These are phyloP conservation scores for Malassezia yamatoensis DNA, from an alignment of 1,284 basidiomycete genomes.

Conservation along the genomic window DNA sequence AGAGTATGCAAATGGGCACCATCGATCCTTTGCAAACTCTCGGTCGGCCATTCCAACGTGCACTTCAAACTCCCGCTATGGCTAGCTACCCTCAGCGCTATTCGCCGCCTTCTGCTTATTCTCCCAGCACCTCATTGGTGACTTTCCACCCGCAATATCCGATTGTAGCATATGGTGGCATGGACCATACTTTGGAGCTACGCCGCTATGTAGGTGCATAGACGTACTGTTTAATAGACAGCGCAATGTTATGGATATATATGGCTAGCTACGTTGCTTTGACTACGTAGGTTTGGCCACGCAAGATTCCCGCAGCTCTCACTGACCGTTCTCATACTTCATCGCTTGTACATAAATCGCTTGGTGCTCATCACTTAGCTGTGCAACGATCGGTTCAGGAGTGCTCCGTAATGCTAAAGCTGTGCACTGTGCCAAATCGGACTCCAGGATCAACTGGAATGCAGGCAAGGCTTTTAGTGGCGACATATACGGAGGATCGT, in stretches of 20 bases:
- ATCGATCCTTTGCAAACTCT: constrained; percentile 11
- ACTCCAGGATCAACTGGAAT: not conserved
- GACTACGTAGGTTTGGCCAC: too few species aligned
- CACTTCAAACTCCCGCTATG: constrained; percentile 19
- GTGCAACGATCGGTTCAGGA: not conserved
- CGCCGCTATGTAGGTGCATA: constrained; percentile 13
- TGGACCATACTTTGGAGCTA: constrained; percentile 28
- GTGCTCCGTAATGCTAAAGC: not conserved
- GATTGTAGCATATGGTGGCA: constrained; percentile 37
- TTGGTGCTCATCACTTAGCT: too few species aligned
- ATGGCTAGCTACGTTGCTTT: too few species aligned
- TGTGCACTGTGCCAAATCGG: not conserved
- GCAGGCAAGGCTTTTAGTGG: not conserved
- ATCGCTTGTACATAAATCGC: too few species aligned
- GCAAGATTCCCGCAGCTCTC: too few species aligned
- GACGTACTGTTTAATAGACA: not conserved
- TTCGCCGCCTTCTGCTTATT: constrained; percentile 23
- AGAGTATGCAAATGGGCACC: constrained; percentile 18
- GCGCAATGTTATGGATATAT: too few species aligned
- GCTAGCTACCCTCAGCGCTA: constrained; percentile 4
- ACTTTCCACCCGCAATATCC: constrained; percentile 44
- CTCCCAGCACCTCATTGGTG: constrained; percentile 33
- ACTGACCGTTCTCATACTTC: too few species aligned
- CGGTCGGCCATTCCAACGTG: constrained; percentile 2
- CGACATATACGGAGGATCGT: constrained; percentile 1